These are phyloP conservation scores for Penicillium decumbens DNA, from an alignment of 2,329 filamentous ascomycete genomes.

Conservation along the genomic window DNA sequence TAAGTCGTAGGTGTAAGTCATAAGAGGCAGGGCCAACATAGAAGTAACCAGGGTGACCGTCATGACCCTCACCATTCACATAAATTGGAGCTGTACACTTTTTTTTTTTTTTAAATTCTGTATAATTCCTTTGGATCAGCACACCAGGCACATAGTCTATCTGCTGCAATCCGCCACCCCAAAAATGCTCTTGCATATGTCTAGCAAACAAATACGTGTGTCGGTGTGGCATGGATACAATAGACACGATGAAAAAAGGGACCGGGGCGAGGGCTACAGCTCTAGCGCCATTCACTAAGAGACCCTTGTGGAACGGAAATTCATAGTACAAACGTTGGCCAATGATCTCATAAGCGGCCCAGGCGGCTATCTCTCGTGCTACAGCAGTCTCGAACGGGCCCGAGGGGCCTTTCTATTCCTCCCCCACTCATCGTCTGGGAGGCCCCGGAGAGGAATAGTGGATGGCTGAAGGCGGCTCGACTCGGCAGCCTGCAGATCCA, in stretches of 20 bases:
- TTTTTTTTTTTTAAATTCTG: slow-evolving; percentile 1
- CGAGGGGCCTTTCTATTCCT: not conserved
- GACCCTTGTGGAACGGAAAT: slow-evolving; percentile 31
- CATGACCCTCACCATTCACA: slow-evolving; percentile 15
- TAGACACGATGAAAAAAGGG: not conserved
- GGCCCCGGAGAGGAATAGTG: not conserved
- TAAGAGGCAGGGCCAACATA: slow-evolving; percentile 11
- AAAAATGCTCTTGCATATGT: slow-evolving; percentile 9
- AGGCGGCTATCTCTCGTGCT: slow-evolving; percentile 29
- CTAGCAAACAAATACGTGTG: slow-evolving; percentile 12
- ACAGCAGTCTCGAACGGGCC: slow-evolving; percentile 18
- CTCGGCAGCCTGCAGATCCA: slow-evolving; percentile 21
- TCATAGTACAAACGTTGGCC: slow-evolving; percentile 25
- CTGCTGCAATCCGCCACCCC: slow-evolving; percentile 24
- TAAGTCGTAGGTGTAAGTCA: slow-evolving; percentile 1
- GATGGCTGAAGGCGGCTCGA: slow-evolving; percentile 16
- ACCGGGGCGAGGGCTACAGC: slow-evolving; percentile 5
- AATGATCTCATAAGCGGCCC: slow-evolving; percentile 26
- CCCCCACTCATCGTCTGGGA: not conserved
- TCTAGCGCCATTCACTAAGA: slow-evolving; percentile 18
- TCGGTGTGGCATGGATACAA: slow-evolving; percentile 3
- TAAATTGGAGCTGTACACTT: slow-evolving; percentile 21
- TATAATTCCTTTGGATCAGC: slow-evolving; percentile 15
- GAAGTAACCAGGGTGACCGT: slow-evolving; percentile 14
- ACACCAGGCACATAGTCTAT: slow-evolving; percentile 22